phyloP scores from a whole-genome alignment of 768 basidiomycete species.

The Pilatotrama ljubarskyi region DNA sequence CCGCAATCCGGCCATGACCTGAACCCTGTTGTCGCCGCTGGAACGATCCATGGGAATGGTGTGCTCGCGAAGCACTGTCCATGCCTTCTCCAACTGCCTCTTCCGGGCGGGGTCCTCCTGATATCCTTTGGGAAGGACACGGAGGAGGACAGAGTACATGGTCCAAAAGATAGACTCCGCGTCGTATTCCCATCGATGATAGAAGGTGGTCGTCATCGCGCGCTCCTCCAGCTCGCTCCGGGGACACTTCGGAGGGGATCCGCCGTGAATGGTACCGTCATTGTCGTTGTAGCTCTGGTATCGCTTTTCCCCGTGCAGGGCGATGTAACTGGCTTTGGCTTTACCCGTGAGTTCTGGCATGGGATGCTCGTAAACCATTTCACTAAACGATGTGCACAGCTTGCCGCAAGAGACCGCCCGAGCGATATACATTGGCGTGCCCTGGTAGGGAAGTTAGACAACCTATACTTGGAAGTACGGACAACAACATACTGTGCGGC shows the following conservation, averaged over 20 bases:
- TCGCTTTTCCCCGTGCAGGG: background rate
- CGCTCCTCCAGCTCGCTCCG: background rate
- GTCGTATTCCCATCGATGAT: constrained; percentile 1
- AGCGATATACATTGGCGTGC: background rate
- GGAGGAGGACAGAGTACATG: background rate
- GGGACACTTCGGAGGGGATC: background rate
- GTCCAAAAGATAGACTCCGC: constrained; percentile 2
- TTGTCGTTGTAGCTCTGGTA: background rate
- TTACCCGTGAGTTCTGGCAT: background rate
- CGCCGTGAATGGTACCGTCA: background rate
- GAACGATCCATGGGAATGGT: background rate
- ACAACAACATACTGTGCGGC: too few relatives aligned
- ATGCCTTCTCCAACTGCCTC: background rate
- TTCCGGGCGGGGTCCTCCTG: too few relatives aligned
- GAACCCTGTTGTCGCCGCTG: too few relatives aligned
- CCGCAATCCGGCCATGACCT: too few relatives aligned
- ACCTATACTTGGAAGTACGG: too few relatives aligned
- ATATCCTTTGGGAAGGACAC: background rate
- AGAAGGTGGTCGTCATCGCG: background rate
- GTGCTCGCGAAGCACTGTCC: background rate
- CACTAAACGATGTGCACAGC: too few relatives aligned
- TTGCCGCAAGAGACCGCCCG: background rate
- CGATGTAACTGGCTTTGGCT: background rate
- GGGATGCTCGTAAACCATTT: background rate
- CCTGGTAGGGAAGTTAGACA: too few relatives aligned